phyloP scores from a whole-genome alignment of 495 filamentous ascomycete genomes.

The Pseudevernia furfuracea region DNA sequence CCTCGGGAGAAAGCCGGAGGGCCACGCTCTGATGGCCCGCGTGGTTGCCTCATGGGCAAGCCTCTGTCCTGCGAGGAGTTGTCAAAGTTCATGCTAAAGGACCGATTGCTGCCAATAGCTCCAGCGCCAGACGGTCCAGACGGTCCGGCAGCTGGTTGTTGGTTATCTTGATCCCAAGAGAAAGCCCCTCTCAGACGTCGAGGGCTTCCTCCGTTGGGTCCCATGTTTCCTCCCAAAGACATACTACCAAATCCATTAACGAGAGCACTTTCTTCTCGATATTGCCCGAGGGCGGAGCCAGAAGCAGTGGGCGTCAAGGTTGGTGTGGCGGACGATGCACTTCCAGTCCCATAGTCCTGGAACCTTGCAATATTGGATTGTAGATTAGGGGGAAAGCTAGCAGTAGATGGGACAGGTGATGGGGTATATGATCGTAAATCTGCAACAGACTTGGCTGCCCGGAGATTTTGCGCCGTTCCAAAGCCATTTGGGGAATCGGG shows the following conservation, averaged over 20 bases:
- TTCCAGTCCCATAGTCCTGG: conserved; percentile 51
- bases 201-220: conserved; percentile 48
- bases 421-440: conserved; percentile 92
- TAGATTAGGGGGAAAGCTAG: conserved; percentile 71
- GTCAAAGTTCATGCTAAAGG: conserved; percentile 57
- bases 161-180: conserved; percentile 57
- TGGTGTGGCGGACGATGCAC: conserved; percentile 60
- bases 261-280: conserved; percentile 54
- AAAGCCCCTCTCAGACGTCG: conserved; percentile 56
- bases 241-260: conserved; percentile 61
- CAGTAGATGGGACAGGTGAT: conserved; percentile 81
- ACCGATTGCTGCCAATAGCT: conserved; percentile 81
- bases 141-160: conserved; percentile 32
- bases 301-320: conserved; percentile 70
- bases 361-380: conserved; percentile 58
- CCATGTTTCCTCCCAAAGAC: conserved; percentile 47
- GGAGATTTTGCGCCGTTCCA: conserved; percentile 65
- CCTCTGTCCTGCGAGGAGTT: conserved; percentile 53
- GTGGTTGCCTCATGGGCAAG: conserved; percentile 68
- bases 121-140: conserved; percentile 42
- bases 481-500: conserved; percentile 71
- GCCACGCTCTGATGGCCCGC: conserved; percentile 73
- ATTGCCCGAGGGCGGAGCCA: conserved; percentile 46
- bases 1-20: conserved; percentile 58
- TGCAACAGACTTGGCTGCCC: conserved; percentile 92